Evolutionary conservation across 768 basidiomycete genomes (phyloP), one percentile per base, ranked within the genome.

Genomic region (Lepiota venenata): DNA sequence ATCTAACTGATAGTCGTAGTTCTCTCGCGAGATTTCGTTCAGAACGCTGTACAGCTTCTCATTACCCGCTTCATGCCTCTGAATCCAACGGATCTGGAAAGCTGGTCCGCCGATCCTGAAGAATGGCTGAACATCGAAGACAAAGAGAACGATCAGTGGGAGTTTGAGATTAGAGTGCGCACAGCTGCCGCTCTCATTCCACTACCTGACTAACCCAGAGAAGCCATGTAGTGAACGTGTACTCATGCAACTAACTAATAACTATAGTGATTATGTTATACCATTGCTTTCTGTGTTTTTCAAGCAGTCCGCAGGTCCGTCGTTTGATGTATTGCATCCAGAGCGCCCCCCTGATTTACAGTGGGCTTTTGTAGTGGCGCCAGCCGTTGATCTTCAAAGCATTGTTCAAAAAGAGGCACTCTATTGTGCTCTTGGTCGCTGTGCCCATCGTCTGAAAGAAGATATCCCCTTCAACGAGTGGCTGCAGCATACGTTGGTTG

Each of bases 151-250:
- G 93, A 95, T 37, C 84, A 90, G 54, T 98, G 95, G 94, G 88
- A 94, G 61, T 98, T 81, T 62, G 93, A 96, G 62, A 82, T 97
- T 56, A 79, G 96, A 58, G 94, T 96, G 63, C 25, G 86, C 52
- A 20, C 56, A 16, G 35, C 27, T 36, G n/a, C 37, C 21, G 46
- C 15, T 38, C 27, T 54, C 37, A 20, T 47, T 32, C 20, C 49
- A 32, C 40, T 25, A 42, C 37, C 38, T 22, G 47, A 38, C 45
- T 18, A 37, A 46, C 40, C 37, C 20, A 52, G n/a, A 14, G 36
- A 56, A 98, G 96, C 87, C 94, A 1, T 96, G 94, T 63, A 91
- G 90, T 44, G 95, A 98, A 70, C 80, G 93, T n/a, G 90, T 98
- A 21, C 74, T 98, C 20, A 83, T 93, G 74, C 85, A 88, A 16